These are phyloP conservation scores for Septoria petroselini DNA, from an alignment of 2,329 filamentous ascomycete genomes.

Conservation along the genomic window DNA sequence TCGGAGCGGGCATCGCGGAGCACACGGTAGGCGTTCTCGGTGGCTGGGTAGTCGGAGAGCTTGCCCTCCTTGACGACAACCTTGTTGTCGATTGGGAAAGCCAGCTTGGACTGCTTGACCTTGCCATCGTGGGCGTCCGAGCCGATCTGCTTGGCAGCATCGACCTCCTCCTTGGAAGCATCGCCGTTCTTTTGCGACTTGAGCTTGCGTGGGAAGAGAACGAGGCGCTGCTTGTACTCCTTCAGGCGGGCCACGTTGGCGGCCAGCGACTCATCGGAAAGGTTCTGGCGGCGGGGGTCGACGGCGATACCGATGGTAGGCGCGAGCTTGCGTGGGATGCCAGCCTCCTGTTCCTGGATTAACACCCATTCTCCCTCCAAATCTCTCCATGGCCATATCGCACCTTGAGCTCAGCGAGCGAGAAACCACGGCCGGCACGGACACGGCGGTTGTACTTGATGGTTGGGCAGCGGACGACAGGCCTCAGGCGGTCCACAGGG, in stretches of 20 bases:
- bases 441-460: conserved; percentile 98
- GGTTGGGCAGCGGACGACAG: conserved; percentile 94
- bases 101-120: conserved; percentile 42
- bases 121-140: conserved; percentile 46
- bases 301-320: conserved; percentile 96
- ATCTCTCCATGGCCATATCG: conserved; percentile 4
- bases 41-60: conserved; percentile 64
- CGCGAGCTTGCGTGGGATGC: conserved; percentile 89
- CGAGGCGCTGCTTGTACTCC: conserved; percentile 93
- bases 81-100: conserved; percentile 71
- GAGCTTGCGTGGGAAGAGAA: conserved; percentile 94
- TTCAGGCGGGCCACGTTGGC: conserved; percentile 96
- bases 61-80: conserved; percentile 76
- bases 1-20: conserved; percentile 83
- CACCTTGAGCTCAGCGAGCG: conserved; percentile 97
- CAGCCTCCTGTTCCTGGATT: conserved; percentile 67
- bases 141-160: conserved; percentile 59
- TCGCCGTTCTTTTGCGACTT: conserved; percentile 93
- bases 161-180: conserved; percentile 78
- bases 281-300: conserved; percentile 94
- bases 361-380: conserved; percentile 20
- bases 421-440: conserved; percentile 95
- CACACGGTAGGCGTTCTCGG: conserved; percentile 82
- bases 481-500: conserved; percentile 94
- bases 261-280: conserved; percentile 90